Conservation (phyloP, 257 asterid genomes). For the Anisodus tanguticus region DNA sequence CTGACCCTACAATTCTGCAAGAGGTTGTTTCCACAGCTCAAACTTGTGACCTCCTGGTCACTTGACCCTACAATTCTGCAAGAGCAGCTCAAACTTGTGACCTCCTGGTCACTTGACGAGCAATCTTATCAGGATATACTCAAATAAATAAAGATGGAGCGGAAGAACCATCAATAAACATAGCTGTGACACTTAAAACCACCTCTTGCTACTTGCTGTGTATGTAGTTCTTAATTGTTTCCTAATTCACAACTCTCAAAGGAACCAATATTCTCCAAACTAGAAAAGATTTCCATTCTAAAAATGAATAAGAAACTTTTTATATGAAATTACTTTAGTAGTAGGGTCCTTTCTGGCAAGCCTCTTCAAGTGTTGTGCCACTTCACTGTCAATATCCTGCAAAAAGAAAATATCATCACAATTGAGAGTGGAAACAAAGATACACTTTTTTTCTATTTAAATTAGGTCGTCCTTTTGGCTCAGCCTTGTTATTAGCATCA, state of each 20-base stretch:
- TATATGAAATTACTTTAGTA: constrained; percentile 65
- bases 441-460: not conserved
- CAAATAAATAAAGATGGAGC: not conserved
- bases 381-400: constrained; percentile 84
- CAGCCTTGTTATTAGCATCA: not conserved
- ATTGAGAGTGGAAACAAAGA: constrained; percentile 3
- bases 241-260: not conserved
- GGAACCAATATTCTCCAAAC: constrained; percentile 5
- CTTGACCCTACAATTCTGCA: too few species aligned
- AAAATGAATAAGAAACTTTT: not conserved
- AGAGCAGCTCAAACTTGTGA: too few species aligned
- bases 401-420: constrained; percentile 28
- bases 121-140: too few species aligned
- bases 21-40: too few species aligned
- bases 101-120: too few species aligned
- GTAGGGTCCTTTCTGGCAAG: constrained; percentile 92
- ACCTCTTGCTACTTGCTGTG: not conserved
- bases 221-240: not conserved
- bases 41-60: too few species aligned
- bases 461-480: not conserved
- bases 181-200: not conserved
- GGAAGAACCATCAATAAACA: not conserved
- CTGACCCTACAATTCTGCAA: too few species aligned
- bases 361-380: constrained; percentile 91
- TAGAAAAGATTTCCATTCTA: not conserved